Evolutionary conservation across 768 basidiomycete species (phyloP).

Genomic region (Megacollybia marginata): DNA sequence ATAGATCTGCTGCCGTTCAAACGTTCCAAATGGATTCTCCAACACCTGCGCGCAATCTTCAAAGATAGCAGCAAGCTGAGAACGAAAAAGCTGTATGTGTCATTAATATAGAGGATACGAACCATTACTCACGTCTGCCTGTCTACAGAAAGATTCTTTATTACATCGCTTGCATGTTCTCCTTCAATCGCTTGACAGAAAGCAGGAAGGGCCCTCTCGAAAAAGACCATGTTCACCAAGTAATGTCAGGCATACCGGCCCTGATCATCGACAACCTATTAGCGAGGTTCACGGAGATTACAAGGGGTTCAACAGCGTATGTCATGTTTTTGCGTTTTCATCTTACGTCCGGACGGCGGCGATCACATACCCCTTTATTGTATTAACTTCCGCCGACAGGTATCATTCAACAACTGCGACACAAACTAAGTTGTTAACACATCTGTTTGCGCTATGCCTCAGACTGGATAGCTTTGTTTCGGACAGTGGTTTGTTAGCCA

Average conservation of each 20-base stretch:
- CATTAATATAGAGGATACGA: no score
- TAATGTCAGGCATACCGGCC: conserved; percentile 50
- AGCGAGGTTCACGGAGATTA: conserved; percentile 72
- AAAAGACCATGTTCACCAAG: conserved; percentile 47
- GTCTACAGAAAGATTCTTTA: conserved; percentile 58
- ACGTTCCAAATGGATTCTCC: conserved; percentile 63
- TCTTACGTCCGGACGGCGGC: conserved; percentile 1
- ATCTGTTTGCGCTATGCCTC: conserved; percentile 78
- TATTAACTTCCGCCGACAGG: conserved; percentile 13
- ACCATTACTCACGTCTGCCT: background rate
- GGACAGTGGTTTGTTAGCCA: conserved; percentile 59
- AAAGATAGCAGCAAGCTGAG: conserved; percentile 24
- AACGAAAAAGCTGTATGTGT: conserved; percentile 29
- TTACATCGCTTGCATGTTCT: conserved; percentile 79
- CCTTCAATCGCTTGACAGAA: conserved; percentile 45
- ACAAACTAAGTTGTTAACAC: conserved; percentile 64
- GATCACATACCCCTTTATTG: background rate
- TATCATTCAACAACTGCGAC: conserved; percentile 59
- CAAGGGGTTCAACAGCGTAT: conserved; percentile 60
- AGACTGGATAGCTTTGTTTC: conserved; percentile 72
- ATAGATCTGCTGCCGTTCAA: conserved; percentile 52
- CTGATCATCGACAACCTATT: conserved; percentile 69
- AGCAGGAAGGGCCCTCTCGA: conserved; percentile 27
- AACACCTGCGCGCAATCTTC: conserved; percentile 38
- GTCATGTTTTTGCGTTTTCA: conserved; percentile 12